These are phyloP conservation scores for Entomortierella beljakovae DNA, from an alignment of 192 early-diverging fungal genomes.

Conservation along the genomic window DNA sequence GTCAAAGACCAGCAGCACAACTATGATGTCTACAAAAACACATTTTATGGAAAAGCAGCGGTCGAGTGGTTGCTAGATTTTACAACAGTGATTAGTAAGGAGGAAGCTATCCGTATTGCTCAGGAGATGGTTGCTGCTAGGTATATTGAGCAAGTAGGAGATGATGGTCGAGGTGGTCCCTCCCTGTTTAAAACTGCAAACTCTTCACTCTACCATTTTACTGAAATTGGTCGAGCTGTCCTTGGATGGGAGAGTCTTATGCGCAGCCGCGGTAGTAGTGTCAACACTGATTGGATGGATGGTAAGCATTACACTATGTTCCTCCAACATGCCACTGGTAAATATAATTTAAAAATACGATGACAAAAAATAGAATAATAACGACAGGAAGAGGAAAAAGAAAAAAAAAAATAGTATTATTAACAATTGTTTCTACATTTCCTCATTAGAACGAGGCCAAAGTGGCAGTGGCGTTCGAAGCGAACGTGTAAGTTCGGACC, in stretches of 20 bases:
- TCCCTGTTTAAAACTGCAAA: slow-evolving; percentile 29
- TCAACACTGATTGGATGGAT: slow-evolving; percentile 52
- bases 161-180: slow-evolving; percentile 17
- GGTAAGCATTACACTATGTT: slow-evolving; percentile 17
- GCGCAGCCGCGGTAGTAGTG: slow-evolving; percentile 39
- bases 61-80: slow-evolving; percentile 64
- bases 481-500: slow-evolving; percentile 11
- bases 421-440: background rate
- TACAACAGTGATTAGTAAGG: slow-evolving; percentile 58
- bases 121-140: slow-evolving; percentile 56
- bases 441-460: slow-evolving; percentile 13
- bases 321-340: background rate
- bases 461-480: slow-evolving; percentile 5
- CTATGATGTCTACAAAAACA: slow-evolving; percentile 54
- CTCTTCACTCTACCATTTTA: slow-evolving; percentile 52
- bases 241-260: slow-evolving; percentile 45
- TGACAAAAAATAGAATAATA: too few relatives aligned
- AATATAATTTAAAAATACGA: too few relatives aligned
- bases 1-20: slow-evolving; percentile 57
- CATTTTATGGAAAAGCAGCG: slow-evolving; percentile 60
- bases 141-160: slow-evolving; percentile 59
- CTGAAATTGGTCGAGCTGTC: slow-evolving; percentile 44
- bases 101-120: slow-evolving; percentile 61
- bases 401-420: too few relatives aligned
- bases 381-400: too few relatives aligned